phyloP scores from a whole-genome alignment of 2,329 filamentous ascomycete genomes.

The Diaporthe citrichinensis region DNA sequence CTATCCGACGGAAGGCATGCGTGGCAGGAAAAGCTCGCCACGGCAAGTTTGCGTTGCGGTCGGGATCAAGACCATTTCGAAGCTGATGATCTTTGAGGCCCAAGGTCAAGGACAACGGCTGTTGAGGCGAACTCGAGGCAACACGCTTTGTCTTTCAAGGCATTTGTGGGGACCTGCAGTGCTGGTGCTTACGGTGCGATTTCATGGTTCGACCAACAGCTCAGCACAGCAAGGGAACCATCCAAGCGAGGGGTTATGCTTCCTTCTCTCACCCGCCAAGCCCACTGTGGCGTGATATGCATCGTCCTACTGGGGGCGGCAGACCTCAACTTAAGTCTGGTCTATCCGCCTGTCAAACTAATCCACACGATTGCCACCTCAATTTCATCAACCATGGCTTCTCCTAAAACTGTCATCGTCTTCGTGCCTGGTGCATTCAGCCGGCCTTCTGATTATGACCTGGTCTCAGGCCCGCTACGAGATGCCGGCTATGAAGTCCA shows the following conservation, averaged over 20 bases:
- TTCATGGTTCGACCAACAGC: no score
- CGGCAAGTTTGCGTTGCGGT: not conserved
- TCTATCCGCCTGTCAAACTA: not conserved
- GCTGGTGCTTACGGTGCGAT: not conserved
- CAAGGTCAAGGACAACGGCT: not conserved
- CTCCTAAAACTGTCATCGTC: not conserved
- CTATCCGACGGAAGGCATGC: no score
- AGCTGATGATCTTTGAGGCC: not conserved
- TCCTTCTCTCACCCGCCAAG: not conserved
- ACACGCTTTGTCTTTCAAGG: no score
- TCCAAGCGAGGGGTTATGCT: not conserved
- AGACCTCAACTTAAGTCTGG: not conserved
- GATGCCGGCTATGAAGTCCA: not conserved
- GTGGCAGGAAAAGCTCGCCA: no score
- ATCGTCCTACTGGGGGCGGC: not conserved
- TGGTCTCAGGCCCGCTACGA: not conserved
- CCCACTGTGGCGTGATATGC: not conserved
- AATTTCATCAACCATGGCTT: not conserved
- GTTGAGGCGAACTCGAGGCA: not conserved
- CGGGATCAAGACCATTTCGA: not conserved
- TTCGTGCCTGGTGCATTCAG: conserved; percentile 6
- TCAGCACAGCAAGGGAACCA: not conserved
- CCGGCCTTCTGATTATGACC: conserved; percentile 10
- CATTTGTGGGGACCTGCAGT: not conserved
- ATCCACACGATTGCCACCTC: not conserved